These are phyloP conservation scores for Fusarium secorum DNA, from an alignment of 2,329 filamentous ascomycete species.

Conservation along the genomic window DNA sequence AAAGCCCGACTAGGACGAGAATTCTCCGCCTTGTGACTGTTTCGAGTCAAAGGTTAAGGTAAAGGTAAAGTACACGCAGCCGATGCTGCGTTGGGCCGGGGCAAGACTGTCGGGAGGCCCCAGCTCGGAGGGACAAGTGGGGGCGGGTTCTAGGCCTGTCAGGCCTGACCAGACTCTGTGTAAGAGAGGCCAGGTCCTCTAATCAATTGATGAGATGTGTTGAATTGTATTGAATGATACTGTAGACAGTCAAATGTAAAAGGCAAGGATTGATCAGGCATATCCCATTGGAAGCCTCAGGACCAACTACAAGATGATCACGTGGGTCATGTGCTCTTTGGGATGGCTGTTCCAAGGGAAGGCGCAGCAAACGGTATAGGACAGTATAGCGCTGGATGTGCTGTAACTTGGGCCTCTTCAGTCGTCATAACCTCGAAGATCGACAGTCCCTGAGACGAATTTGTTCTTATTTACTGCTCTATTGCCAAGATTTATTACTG, in stretches of 20 bases:
- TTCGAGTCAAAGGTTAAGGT: slow-evolving; percentile 3
- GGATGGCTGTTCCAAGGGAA: background rate
- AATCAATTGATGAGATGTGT: background rate
- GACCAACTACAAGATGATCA: slow-evolving; percentile 18
- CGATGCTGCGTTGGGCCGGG: slow-evolving; percentile 27
- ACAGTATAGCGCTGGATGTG: background rate
- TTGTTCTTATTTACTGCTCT: background rate
- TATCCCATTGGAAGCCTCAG: background rate
- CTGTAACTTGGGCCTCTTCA: slow-evolving; percentile 3
- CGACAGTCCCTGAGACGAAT: background rate
- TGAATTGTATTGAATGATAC: background rate
- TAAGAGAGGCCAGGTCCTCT: slow-evolving; percentile 7
- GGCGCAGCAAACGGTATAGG: slow-evolving; percentile 12
- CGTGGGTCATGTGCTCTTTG: slow-evolving; percentile 29
- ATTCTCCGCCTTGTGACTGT: slow-evolving; percentile 24
- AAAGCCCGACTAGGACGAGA: slow-evolving; percentile 9
- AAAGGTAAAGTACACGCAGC: slow-evolving; percentile 13
- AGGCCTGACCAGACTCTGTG: slow-evolving; percentile 3
- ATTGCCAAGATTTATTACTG: background rate
- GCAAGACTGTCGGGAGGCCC: slow-evolving; percentile 11
- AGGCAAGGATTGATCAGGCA: slow-evolving; percentile 4
- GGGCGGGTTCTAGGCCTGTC: slow-evolving; percentile 12
- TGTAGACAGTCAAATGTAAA: background rate
- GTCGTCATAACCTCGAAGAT: background rate
- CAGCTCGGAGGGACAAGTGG: slow-evolving; percentile 18